A percentile compares a stretch with the other conserved stretches of the same genome.
These are phyloP conservation scores for Agarophyton chilense DNA, from an alignment of 23 red algal species.

Conservation along the genomic window DNA sequence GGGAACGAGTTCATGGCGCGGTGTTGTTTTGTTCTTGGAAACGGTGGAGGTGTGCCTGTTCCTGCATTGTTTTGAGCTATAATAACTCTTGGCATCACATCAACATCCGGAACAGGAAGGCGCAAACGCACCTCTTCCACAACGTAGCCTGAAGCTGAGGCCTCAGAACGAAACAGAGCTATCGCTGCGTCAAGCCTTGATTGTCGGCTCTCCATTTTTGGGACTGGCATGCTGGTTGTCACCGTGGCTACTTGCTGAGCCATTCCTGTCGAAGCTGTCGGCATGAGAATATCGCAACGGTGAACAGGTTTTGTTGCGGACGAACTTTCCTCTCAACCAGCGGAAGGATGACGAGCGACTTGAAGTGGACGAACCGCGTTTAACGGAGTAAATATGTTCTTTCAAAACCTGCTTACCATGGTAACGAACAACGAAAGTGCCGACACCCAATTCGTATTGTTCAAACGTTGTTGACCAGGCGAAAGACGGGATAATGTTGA, in stretches of 20 bases:
- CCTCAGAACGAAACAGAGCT: constrained; percentile 67
- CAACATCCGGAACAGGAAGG: constrained; percentile 62
- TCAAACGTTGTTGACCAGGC: constrained; percentile 45
- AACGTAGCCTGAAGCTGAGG: constrained; percentile 69
- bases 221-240: constrained; percentile 38
- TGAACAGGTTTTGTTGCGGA: constrained; percentile 9
- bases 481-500: constrained; percentile 15
- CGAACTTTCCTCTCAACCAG: too few relatives aligned
- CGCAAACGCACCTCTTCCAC: constrained; percentile 71
- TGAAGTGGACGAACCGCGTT: constrained; percentile 28
- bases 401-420: constrained; percentile 46
- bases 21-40: constrained; percentile 59
- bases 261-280: constrained; percentile 8
- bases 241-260: constrained; percentile 26
- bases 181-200: constrained; percentile 64
- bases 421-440: constrained; percentile 19
- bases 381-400: constrained; percentile 40
- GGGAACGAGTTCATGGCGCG: constrained; percentile 26
- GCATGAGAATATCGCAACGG: neutral
- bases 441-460: constrained; percentile 44
- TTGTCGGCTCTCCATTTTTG: constrained; percentile 51
- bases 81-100: constrained; percentile 56
- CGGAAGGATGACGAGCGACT: neutral
- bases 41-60: constrained; percentile 36
- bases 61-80: constrained; percentile 58